Conservation (phyloP, 2,329 filamentous ascomycete species). For the Verticillium zaregamsianum region DNA sequence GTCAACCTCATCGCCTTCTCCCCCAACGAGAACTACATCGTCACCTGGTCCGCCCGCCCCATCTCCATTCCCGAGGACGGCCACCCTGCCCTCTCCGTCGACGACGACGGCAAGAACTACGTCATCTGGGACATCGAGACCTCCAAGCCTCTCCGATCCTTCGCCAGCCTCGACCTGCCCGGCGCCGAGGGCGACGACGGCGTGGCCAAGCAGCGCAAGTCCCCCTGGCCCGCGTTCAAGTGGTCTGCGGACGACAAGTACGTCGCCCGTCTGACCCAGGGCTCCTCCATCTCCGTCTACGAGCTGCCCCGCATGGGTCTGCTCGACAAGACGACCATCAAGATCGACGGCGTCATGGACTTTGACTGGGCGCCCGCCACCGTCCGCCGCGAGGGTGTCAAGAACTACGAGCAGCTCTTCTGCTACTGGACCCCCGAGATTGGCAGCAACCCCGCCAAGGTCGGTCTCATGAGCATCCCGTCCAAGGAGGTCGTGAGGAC, state of each 20-base stretch:
- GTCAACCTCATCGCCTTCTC: conserved; percentile 97
- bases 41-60: conserved; percentile 93
- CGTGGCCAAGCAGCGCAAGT: conserved; percentile 75
- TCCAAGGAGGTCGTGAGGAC: conserved; percentile 92
- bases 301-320: conserved; percentile 86
- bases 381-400: conserved; percentile 76
- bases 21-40: conserved; percentile 85
- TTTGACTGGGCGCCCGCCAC: conserved; percentile 95
- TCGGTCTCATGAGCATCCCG: conserved; percentile 92
- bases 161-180: conserved; percentile 81
- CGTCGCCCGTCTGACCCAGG: conserved; percentile 85
- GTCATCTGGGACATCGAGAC: conserved; percentile 97
- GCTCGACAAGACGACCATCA: conserved; percentile 86
- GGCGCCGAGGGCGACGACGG: conserved; percentile 42
- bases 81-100: conserved; percentile 76
- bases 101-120: conserved; percentile 99
- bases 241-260: conserved; percentile 98
- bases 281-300: conserved; percentile 86
- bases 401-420: conserved; percentile 91
- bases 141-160: conserved; percentile 84
- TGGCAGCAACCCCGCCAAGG: conserved; percentile 95
- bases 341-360: conserved; percentile 94
- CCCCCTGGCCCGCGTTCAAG: conserved; percentile 98
- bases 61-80: conserved; percentile 88
- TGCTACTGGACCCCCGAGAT: conserved; percentile 99